These are phyloP conservation scores for Aureobasidium lini DNA, from an alignment of 2,329 filamentous ascomycete species.

Conservation along the genomic window DNA sequence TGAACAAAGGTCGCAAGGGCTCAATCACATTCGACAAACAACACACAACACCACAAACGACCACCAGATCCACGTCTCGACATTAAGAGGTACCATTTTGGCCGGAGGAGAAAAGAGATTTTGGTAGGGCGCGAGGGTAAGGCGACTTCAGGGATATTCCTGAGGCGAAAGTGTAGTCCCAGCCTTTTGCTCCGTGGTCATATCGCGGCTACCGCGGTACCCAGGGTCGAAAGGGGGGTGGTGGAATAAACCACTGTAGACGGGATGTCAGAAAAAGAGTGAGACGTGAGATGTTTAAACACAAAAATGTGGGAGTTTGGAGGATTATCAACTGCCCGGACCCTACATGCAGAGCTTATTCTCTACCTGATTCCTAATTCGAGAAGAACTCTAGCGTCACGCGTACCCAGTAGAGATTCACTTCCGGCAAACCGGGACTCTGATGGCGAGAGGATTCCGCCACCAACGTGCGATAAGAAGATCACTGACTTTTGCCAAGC, in stretches of 20 bases:
- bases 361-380: conserved; percentile 5
- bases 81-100: conserved; percentile 29
- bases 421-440: background rate
- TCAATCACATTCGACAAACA: conserved; percentile 34
- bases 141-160: conserved; percentile 12
- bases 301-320: background rate
- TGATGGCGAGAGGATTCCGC: background rate
- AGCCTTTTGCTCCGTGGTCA: background rate
- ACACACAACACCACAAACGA: conserved; percentile 34
- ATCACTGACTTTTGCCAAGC: conserved; percentile 1
- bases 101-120: background rate
- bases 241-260: background rate
- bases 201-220: background rate
- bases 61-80: conserved; percentile 43
- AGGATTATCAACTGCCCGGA: conserved; percentile 9
- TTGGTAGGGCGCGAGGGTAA: background rate
- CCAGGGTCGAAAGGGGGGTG: background rate
- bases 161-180: conserved; percentile 11
- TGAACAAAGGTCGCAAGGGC: conserved; percentile 5
- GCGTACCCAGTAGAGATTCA: conserved; percentile 1
- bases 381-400: conserved; percentile 12
- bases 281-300: background rate
- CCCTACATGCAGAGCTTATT: background rate
- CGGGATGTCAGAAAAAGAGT: background rate
- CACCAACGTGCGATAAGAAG: conserved; percentile 4